A percentile compares a stretch with the other conserved stretches of the same genome.
These are phyloP conservation scores for Aureobasidium sp. DNA, from an alignment of 2,329 filamentous ascomycete species.

Conservation along the genomic window DNA sequence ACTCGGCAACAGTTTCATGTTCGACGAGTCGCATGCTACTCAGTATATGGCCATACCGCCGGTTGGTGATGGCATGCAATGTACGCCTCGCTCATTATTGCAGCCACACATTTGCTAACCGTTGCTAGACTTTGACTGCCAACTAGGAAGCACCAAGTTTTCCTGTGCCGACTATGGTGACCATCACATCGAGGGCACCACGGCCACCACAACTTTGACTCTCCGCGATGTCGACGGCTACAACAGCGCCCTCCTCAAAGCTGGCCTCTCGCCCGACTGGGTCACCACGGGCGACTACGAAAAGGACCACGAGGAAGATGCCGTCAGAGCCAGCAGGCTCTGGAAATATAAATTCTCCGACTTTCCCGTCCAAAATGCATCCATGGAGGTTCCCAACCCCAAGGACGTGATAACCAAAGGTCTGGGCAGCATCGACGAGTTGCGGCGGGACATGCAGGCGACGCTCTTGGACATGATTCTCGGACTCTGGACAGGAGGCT, in stretches of 20 bases:
- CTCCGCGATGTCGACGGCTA: constrained; percentile 8
- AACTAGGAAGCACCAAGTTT: too few species aligned
- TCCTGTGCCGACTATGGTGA: too few species aligned
- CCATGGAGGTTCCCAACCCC: constrained; percentile 4
- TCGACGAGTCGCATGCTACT: not conserved
- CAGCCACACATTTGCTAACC: not conserved
- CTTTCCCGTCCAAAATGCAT: constrained; percentile 2
- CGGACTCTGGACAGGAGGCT: constrained; percentile 7
- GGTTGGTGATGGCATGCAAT: not conserved
- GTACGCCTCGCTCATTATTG: not conserved
- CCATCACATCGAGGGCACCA: not conserved
- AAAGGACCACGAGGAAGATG: not conserved
- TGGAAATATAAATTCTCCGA: constrained; percentile 3
- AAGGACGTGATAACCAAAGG: constrained; percentile 13
- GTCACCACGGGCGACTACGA: constrained; percentile 6
- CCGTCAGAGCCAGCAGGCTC: not conserved
- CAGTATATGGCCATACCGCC: not conserved
- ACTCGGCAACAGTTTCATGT: constrained; percentile 13
- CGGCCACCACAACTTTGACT: not conserved
- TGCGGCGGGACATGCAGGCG: constrained; percentile 11
- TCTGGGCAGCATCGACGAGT: constrained; percentile 4
- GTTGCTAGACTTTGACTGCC: constrained; percentile 7
- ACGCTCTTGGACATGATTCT: constrained; percentile 12
- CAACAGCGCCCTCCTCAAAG: not conserved
- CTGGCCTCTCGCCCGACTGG: constrained; percentile 11